A percentile compares a stretch with the other conserved stretches of the same genome.
These are phyloP conservation scores for Physcomitrellopsis africana DNA, from an alignment of 225 moss, liverwort and hornwort genomes.

Conservation along the genomic window DNA sequence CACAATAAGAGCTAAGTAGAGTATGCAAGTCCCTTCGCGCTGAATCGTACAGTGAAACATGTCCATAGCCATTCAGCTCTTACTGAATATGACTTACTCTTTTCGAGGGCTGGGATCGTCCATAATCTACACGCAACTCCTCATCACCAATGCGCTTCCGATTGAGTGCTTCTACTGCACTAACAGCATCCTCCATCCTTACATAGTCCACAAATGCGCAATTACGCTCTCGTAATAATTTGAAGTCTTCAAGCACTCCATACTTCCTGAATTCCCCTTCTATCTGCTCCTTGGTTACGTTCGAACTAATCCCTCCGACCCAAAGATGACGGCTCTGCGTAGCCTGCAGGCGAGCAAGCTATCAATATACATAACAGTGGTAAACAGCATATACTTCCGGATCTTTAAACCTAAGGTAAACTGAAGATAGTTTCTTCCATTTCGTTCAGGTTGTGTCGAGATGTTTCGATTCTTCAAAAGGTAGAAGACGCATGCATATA, in stretches of 20 bases:
- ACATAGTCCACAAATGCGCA: slow-evolving; percentile 93
- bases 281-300: slow-evolving; percentile 74
- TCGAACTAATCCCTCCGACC: slow-evolving; percentile 88
- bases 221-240: slow-evolving; percentile 84
- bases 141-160: slow-evolving; percentile 81
- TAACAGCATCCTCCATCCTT: slow-evolving; percentile 83
- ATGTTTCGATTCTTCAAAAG: not conserved
- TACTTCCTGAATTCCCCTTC: slow-evolving; percentile 86
- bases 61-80: not conserved
- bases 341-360: slow-evolving; percentile 54
- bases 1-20: too few relatives aligned
- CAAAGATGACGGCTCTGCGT: slow-evolving; percentile 96
- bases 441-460: slow-evolving; percentile 17
- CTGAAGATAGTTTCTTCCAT: not conserved
- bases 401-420: not conserved
- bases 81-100: slow-evolving; percentile 50
- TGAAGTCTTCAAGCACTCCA: slow-evolving; percentile 83
- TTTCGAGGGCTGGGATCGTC: slow-evolving; percentile 82
- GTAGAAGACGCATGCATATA: slow-evolving; percentile 11
- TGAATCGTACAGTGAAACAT: not conserved
- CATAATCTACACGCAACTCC: slow-evolving; percentile 94
- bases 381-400: not conserved
- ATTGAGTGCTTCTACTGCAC: slow-evolving; percentile 86
- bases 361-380: slow-evolving; percentile 17
- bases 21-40: not conserved